A percentile compares a stretch with the other conserved stretches of the same genome.
phyloP scores from a whole-genome alignment of 2,329 filamentous ascomycete genomes.

The Didymella pomorum region DNA sequence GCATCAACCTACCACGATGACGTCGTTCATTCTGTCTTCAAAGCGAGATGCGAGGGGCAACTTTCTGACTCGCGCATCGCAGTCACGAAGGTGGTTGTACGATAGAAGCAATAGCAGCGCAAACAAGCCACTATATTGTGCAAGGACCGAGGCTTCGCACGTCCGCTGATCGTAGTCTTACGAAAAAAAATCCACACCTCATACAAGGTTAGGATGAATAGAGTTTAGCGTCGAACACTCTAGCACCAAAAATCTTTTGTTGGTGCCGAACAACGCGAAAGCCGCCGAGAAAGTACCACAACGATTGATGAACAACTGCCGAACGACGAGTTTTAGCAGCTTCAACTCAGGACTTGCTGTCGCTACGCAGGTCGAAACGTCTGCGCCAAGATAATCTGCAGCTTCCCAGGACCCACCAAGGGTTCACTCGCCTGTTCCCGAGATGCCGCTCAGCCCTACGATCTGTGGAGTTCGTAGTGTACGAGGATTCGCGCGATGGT shows the following conservation, averaged over 20 bases:
- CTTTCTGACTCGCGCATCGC: background rate
- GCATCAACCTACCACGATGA: background rate
- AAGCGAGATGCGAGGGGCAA: background rate
- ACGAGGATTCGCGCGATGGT: slow-evolving; percentile 12
- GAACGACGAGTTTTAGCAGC: background rate
- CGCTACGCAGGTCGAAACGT: background rate
- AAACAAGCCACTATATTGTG: background rate
- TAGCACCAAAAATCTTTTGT: background rate
- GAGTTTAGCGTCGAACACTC: background rate
- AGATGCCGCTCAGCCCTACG: slow-evolving; percentile 6
- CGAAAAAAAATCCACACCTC: background rate
- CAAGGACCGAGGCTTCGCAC: background rate
- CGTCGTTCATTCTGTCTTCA: background rate
- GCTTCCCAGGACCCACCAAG: background rate
- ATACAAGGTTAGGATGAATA: background rate
- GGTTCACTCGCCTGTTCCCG: background rate
- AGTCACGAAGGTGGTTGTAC: background rate
- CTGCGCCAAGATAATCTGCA: background rate
- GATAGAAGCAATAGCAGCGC: background rate
- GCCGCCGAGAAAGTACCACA: slow-evolving; percentile 1
- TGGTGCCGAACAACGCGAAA: slow-evolving; percentile 3
- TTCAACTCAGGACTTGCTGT: background rate
- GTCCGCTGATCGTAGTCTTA: background rate
- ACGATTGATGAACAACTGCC: background rate
- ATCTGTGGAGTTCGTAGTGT: background rate